phyloP scores from a whole-genome alignment of 192 early-diverging fungal species.

The Coemansia sp. region DNA sequence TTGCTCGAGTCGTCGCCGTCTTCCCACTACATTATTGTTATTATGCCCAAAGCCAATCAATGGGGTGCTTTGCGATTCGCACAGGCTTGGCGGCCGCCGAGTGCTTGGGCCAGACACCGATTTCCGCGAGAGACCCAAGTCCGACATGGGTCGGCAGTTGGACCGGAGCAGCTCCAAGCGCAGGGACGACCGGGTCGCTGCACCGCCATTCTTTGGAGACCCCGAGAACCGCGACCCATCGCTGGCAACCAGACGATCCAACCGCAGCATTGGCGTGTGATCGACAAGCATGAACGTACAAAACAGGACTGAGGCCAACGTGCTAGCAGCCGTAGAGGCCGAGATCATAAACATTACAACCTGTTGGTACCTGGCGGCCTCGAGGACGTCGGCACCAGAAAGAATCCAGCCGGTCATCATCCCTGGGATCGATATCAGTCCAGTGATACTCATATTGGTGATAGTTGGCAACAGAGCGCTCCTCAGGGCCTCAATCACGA shows the following conservation, averaged over 20 bases:
- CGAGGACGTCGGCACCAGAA: constrained; percentile 73
- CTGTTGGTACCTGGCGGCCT: constrained; percentile 80
- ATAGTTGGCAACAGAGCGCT: constrained; percentile 78
- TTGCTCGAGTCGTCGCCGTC: neutral
- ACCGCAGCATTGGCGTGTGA: constrained; percentile 28
- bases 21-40: neutral
- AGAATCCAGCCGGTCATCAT: constrained; percentile 89
- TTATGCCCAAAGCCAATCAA: constrained; percentile 10
- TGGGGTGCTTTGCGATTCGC: constrained; percentile 29
- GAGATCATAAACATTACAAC: constrained; percentile 88
- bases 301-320: constrained; percentile 50
- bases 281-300: constrained; percentile 37
- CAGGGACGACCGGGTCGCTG: constrained; percentile 5
- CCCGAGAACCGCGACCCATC: constrained; percentile 6
- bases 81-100: constrained; percentile 1
- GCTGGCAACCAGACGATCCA: constrained; percentile 25
- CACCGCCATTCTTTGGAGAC: neutral
- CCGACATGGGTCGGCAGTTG: constrained; percentile 46
- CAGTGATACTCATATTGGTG: constrained; percentile 80
- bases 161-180: constrained; percentile 39
- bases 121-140: constrained; percentile 20
- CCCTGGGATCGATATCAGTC: constrained; percentile 84
- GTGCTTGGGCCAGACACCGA: constrained; percentile 4
- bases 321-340: constrained; percentile 66
- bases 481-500: constrained; percentile 72